Percentiles rank a stretch among this genome's conserved stretches.
Conservation (phyloP, 768 basidiomycete species). For the Boletus pseudopeckii region DNA sequence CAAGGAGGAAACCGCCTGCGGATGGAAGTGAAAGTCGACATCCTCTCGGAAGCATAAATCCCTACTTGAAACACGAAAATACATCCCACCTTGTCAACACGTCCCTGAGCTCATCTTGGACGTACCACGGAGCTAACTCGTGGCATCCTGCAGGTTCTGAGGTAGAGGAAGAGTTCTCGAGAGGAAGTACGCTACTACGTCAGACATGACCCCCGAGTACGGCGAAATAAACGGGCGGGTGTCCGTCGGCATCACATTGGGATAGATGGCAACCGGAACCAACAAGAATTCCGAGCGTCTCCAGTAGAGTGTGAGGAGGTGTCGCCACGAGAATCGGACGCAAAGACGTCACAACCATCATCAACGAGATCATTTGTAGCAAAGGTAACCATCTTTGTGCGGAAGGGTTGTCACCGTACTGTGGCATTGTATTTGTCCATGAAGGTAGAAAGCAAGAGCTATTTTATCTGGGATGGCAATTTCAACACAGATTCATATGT, state of each 20-base stretch:
- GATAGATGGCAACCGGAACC: slow-evolving; percentile 2
- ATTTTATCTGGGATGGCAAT: not conserved
- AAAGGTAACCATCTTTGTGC: not conserved
- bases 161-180: not conserved
- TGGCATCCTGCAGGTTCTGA: not conserved
- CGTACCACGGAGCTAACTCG: not conserved
- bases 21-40: not conserved
- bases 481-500: not conserved
- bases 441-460: not conserved
- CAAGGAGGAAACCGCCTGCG: not conserved
- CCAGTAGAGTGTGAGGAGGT: not conserved
- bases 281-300: not conserved
- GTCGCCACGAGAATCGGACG: not conserved
- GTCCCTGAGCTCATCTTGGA: not conserved
- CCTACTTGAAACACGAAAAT: no score
- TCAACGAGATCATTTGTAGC: not conserved
- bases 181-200: not conserved
- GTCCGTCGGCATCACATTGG: not conserved
- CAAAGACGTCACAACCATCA: not conserved
- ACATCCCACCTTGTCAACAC: not conserved
- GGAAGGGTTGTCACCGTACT: not conserved
- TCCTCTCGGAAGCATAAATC: not conserved
- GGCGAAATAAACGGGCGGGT: not conserved
- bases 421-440: not conserved
- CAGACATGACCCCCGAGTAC: not conserved